Evolutionary conservation across 1,284 basidiomycete species (phyloP).

Genomic region (Cryptococcus sp.): DNA sequence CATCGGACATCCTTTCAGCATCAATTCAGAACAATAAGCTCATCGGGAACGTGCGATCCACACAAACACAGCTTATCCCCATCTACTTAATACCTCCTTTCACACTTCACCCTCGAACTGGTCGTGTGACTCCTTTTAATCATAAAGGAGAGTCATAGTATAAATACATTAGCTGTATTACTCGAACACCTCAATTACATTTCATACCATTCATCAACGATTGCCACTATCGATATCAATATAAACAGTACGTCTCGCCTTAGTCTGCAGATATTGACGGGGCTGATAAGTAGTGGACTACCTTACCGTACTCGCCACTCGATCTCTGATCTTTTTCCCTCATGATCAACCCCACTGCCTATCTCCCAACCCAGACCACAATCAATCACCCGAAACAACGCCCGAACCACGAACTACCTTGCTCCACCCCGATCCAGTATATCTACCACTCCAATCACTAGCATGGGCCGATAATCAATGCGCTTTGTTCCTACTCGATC

Average conservation of each 20-base stretch:
- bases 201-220: neutral
- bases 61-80: too few relatives aligned
- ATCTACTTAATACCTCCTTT: neutral
- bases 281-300: constrained; percentile 29
- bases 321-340: constrained; percentile 35
- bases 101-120: neutral
- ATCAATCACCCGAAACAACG: neutral
- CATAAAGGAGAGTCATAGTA: neutral
- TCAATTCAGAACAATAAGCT: too few relatives aligned
- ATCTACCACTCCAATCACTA: constrained; percentile 33
- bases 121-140: neutral
- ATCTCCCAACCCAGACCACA: neutral
- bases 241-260: neutral
- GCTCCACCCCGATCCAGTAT: constrained; percentile 21
- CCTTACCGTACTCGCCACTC: constrained; percentile 36
- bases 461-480: constrained; percentile 27
- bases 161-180: neutral
- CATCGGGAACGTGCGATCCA: too few relatives aligned
- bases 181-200: neutral
- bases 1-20: too few relatives aligned
- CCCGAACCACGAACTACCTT: neutral
- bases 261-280: neutral
- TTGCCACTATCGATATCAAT: neutral
- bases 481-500: constrained; percentile 36
- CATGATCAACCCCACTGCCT: neutral